These are phyloP conservation scores for Melampsora larici-populina DNA, from an alignment of 1,284 basidiomycete genomes.

Conservation along the genomic window DNA sequence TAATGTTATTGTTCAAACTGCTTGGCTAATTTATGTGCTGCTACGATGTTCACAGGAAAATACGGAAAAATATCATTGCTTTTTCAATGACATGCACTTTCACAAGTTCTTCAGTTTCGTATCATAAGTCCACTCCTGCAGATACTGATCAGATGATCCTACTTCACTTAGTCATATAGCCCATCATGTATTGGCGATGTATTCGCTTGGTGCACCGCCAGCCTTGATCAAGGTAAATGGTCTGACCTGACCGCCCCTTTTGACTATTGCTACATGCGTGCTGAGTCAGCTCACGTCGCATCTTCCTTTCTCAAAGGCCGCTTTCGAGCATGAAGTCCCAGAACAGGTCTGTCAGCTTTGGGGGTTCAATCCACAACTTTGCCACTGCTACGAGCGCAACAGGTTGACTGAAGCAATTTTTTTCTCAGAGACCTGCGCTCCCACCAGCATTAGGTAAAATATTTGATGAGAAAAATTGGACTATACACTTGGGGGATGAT, in stretches of 20 bases:
- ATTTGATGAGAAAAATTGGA: not conserved
- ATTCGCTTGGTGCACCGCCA: constrained; percentile 24
- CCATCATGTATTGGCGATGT: constrained; percentile 34
- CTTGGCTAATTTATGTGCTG: not conserved
- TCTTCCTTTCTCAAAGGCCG: not conserved
- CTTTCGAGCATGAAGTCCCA: constrained; percentile 32
- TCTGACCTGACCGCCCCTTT: not conserved
- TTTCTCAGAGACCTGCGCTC: not conserved
- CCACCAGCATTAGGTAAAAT: not conserved
- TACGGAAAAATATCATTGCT: constrained; percentile 28
- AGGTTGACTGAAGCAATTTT: too few species aligned
- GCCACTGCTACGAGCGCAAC: too few species aligned
- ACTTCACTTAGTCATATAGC: constrained; percentile 22
- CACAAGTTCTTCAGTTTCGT: constrained; percentile 14
- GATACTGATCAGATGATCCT: not conserved
- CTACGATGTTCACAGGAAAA: constrained; percentile 11
- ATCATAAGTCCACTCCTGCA: not conserved
- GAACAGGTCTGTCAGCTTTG: constrained; percentile 5
- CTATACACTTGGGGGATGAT: not conserved
- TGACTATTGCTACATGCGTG: too few species aligned
- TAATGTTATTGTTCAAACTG: too few species aligned
- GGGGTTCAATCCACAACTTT: too few species aligned
- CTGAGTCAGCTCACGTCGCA: not conserved
- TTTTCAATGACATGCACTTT: constrained; percentile 39
- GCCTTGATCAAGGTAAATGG: constrained; percentile 21